phyloP scores from a whole-genome alignment of 2,329 filamentous ascomycete genomes.

The Trichoderma simmonsii region DNA sequence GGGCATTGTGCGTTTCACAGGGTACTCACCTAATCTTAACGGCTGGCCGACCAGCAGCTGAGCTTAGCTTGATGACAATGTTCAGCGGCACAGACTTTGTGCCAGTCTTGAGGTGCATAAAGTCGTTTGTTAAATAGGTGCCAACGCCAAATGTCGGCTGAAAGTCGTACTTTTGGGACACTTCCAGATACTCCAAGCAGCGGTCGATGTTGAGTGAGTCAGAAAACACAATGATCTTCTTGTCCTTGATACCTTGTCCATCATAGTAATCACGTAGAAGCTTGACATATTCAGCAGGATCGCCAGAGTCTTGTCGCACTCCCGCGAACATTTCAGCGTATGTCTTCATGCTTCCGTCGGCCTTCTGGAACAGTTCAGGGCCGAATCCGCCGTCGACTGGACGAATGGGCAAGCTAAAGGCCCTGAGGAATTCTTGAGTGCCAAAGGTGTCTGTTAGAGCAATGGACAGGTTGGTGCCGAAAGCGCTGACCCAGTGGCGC shows the following conservation, averaged over 20 bases:
- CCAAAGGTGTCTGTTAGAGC: constrained; percentile 96
- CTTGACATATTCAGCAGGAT: constrained; percentile 76
- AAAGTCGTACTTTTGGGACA: constrained; percentile 77
- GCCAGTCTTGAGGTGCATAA: constrained; percentile 65
- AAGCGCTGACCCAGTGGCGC: constrained; percentile 85
- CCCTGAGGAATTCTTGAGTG: constrained; percentile 80
- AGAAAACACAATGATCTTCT: constrained; percentile 91
- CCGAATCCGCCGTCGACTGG: constrained; percentile 42
- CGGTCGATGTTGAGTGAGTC: constrained; percentile 90
- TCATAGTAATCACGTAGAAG: constrained; percentile 81
- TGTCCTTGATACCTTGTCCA: constrained; percentile 66
- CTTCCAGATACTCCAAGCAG: constrained; percentile 84
- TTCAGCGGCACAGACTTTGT: constrained; percentile 89
- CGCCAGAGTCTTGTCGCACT: constrained; percentile 86
- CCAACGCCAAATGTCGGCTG: constrained; percentile 89
- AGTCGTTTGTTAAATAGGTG: constrained; percentile 96
- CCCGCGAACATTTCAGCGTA: constrained; percentile 83
- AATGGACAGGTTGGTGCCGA: constrained; percentile 80
- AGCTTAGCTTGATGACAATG: constrained; percentile 96
- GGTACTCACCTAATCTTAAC: constrained; percentile 72
- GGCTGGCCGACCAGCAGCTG: constrained; percentile 74
- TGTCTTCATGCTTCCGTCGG: constrained; percentile 48
- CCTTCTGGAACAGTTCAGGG: constrained; percentile 41
- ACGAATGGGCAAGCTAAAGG: constrained; percentile 67
- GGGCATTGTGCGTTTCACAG: neutral